Percentiles rank a stretch among this genome's conserved stretches.
phyloP scores from a whole-genome alignment of 768 basidiomycete species.

The Pleurotus giganteus region DNA sequence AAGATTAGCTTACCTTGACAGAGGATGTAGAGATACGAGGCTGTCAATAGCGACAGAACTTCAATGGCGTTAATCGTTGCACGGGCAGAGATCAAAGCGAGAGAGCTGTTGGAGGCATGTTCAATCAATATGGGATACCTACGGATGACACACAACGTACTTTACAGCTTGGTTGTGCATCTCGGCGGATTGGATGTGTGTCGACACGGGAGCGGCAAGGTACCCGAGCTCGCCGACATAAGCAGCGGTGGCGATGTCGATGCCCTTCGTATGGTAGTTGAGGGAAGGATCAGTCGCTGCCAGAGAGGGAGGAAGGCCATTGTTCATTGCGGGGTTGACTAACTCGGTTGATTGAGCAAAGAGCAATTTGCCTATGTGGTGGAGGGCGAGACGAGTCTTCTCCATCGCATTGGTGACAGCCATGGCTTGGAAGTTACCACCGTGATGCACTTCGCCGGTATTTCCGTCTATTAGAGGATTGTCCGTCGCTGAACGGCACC shows the following conservation, averaged over 20 bases:
- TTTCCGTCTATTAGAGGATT: conserved; percentile 79
- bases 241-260: conserved; percentile 82
- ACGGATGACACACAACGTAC: conserved; percentile 37
- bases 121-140: conserved; percentile 14
- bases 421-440: conserved; percentile 91
- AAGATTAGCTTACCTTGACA: conserved; percentile 53
- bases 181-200: conserved; percentile 83
- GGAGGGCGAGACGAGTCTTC: conserved; percentile 72
- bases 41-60: conserved; percentile 68
- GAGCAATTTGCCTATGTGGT: conserved; percentile 67
- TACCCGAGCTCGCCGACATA: conserved; percentile 82
- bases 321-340: conserved; percentile 74
- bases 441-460: conserved; percentile 67
- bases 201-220: conserved; percentile 81
- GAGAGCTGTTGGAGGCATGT: conserved; percentile 54
- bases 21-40: conserved; percentile 70
- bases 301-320: conserved; percentile 77
- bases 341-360: conserved; percentile 72
- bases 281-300: conserved; percentile 79
- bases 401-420: conserved; percentile 86
- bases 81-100: conserved; percentile 81
- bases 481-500: conserved; percentile 63
- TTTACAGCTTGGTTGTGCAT: conserved; percentile 94
- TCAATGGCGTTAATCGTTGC: conserved; percentile 78
- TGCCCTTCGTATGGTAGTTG: conserved; percentile 81